Conservation (phyloP, 2,329 filamentous ascomycete species). For the Pezicula neosporulosa region DNA sequence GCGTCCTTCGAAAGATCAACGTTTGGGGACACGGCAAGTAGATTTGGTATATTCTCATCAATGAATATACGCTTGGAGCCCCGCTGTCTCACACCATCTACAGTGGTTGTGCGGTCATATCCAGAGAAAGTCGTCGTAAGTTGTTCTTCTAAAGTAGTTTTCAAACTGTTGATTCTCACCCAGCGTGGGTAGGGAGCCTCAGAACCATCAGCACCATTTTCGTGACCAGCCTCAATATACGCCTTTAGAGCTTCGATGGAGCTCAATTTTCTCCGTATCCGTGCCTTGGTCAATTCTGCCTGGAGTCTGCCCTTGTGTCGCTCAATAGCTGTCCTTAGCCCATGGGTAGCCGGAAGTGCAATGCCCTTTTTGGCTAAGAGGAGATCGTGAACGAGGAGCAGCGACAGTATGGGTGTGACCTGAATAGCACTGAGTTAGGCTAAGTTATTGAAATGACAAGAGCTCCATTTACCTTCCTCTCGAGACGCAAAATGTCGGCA, state of each 20-base stretch:
- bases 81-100: constrained; percentile 52
- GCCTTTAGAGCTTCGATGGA: constrained; percentile 64
- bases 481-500: constrained; percentile 69
- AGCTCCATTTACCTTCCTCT: constrained; percentile 68
- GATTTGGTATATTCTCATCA: constrained; percentile 79
- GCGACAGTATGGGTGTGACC: constrained; percentile 75
- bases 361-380: constrained; percentile 79
- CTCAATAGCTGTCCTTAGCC: constrained; percentile 70
- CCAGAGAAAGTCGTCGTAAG: constrained; percentile 69
- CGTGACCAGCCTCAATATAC: constrained; percentile 49
- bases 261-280: constrained; percentile 67
- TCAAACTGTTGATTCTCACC: constrained; percentile 83
- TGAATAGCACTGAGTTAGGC: constrained; percentile 33
- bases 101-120: constrained; percentile 51
- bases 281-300: constrained; percentile 78
- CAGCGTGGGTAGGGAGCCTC: constrained; percentile 70
- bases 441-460: background rate
- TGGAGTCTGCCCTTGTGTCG: constrained; percentile 77
- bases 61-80: constrained; percentile 56
- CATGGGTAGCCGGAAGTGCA: constrained; percentile 75
- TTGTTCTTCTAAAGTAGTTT: constrained; percentile 67
- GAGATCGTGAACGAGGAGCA: constrained; percentile 84
- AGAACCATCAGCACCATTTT: constrained; percentile 32
- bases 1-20: constrained; percentile 68
- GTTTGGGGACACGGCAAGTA: constrained; percentile 73